Conservation (phyloP, 106 monocot genomes). For the Dendrobium nobile region DNA sequence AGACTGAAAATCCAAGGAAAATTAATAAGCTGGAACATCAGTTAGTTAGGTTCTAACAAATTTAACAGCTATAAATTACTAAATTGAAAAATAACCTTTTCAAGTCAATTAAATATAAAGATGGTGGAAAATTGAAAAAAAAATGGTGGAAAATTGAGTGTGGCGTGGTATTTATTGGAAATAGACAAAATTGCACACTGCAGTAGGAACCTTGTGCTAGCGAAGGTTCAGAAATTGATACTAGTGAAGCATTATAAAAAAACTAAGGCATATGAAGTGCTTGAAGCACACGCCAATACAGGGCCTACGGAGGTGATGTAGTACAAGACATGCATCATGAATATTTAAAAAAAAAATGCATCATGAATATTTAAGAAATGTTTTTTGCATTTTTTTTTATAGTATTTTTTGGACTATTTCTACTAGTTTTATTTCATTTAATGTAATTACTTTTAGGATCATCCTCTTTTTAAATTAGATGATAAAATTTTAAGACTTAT, state of each 20-base stretch:
- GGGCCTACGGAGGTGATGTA: not conserved
- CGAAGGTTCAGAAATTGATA: not conserved
- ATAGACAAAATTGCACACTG: not conserved
- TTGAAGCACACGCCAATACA: not conserved
- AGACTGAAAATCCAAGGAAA: not conserved
- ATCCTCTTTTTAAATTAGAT: not conserved
- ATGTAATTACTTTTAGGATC: not conserved
- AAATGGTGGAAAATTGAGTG: not conserved
- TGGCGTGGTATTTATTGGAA: not conserved
- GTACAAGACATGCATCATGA: not conserved
- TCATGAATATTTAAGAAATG: not conserved
- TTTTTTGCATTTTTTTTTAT: not conserved
- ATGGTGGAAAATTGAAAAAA: not conserved
- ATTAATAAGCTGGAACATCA: not conserved
- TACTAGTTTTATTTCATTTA: not conserved
- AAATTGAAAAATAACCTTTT: not conserved
- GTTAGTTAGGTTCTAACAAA: not conserved
- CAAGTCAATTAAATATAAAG: not conserved
- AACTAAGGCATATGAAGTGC: not conserved
- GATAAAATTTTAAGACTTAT: not conserved
- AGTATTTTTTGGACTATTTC: not conserved
- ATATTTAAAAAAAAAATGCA: not conserved
- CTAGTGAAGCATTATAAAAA: not conserved
- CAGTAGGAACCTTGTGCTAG: not conserved
- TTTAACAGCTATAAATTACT: not conserved